Conservation (phyloP, 2,329 filamentous ascomycete genomes). For the Trichoderma breve region DNA sequence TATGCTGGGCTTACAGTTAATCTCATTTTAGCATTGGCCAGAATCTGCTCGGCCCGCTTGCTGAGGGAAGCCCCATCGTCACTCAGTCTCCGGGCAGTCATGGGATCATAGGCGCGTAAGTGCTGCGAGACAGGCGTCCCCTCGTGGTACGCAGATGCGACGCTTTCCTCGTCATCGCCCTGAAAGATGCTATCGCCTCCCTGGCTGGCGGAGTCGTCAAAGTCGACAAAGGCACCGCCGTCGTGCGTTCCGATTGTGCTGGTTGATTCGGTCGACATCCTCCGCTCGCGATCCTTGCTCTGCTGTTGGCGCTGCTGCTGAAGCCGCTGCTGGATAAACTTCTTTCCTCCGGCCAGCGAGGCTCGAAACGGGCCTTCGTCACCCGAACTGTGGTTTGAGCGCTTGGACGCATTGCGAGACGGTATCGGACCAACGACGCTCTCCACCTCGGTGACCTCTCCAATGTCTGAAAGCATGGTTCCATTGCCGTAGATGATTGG, state of each 20-base stretch:
- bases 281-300: constrained; percentile 46
- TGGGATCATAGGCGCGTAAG: constrained; percentile 17
- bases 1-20: constrained; percentile 64
- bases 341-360: constrained; percentile 47
- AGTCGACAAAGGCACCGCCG: constrained; percentile 54
- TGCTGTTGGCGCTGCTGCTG: constrained; percentile 47
- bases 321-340: constrained; percentile 42
- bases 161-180: constrained; percentile 65
- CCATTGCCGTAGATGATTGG: constrained; percentile 69
- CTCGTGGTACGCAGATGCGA: constrained; percentile 56
- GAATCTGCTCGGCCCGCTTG: constrained; percentile 80
- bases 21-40: constrained; percentile 87
- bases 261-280: constrained; percentile 57
- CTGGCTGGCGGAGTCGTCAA: constrained; percentile 61
- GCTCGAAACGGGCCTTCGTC: constrained; percentile 39
- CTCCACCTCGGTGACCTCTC: constrained; percentile 55
- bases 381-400: constrained; percentile 35
- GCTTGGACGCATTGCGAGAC: constrained; percentile 38
- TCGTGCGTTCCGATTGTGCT: constrained; percentile 59
- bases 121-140: constrained; percentile 37
- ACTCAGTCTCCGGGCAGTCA: constrained; percentile 22
- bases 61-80: constrained; percentile 70
- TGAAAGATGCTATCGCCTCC: constrained; percentile 63
- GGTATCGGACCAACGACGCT: constrained; percentile 46
- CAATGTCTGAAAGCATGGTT: constrained; percentile 67